Evolutionary conservation across 2,329 filamentous ascomycete genomes (phyloP), one percentile per base, ranked within the genome.

Genomic region (Diaporthe sp.): DNA sequence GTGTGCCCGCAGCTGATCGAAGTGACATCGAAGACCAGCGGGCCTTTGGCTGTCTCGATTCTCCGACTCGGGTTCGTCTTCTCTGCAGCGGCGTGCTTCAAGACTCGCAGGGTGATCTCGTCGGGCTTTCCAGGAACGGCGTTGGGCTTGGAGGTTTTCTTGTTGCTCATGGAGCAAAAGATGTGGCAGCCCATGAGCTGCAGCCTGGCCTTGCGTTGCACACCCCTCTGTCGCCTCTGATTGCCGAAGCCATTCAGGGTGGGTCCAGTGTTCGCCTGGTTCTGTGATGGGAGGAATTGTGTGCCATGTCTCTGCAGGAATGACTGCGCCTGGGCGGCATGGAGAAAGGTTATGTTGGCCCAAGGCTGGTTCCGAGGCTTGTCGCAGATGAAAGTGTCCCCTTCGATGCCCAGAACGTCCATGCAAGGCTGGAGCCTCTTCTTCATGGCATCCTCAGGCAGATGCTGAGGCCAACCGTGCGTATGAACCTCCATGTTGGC

Each of bases 401-500:
- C 68, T 1, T 74, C 37, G 63, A 90, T 87, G 1, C 76, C 73
- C 2, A 90, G 80, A 0, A 63, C 76, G 0, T 79, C 77, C 79
- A 90, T 84, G 37, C 83, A 79, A 0, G 85, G 84, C 22, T 77
- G 70, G 1, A 91, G 81, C 66, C 86, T 84, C 0, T 71, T 77
- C 15, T 77, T 78, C 13, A 90, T 79, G 9, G 76, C 77, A 0
- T 83, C 77, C 3, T 86, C 82, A 13, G 83, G 80, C 39, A 89
- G 76, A 37, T 83, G 80, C 13, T 69, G 39, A 1, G 88, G 87
- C 19, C 90, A 81, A 15, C 85, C 84, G 19, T 70, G 75, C 42
- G 90, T 77, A 47, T 85, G 85, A 15, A 87, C 83, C 75, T 90
- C 87, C 85, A 90, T 89, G 9, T 42, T 56, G 59, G 13, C 25